Base-by-base conservation (phyloP, 352 stramenopile species). In the Globisporangium orthogonon region DNA sequence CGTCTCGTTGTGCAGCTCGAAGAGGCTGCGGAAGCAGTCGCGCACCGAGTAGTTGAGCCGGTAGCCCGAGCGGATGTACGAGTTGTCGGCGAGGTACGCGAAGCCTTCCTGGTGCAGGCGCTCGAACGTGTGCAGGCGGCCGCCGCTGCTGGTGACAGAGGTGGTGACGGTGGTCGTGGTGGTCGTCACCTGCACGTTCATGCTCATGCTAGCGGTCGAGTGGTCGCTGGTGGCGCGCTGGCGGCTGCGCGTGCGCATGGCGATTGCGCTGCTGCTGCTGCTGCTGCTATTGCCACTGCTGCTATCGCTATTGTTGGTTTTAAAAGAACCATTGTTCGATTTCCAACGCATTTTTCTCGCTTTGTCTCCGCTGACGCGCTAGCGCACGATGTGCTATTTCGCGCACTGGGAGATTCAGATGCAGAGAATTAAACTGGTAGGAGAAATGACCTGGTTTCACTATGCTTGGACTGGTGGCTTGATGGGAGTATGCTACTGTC, bases 1-100 rank as follows among this genome's bases (percentile, higher is more conserved):
- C 52, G 86, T 95, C 63, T 95, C 86, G 59, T 95, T 95, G 71
- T 95, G 86, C 58, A 94, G 70, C 70, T 93, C 76, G 55, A 95
- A 92, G 61, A 95, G 70, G 53, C 79, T 91, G 33, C 76, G 45
- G 54, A 92, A 76, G 56, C 86, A 95, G 63, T 92, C 79, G 40
- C 67, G 70, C 23, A 76, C 67, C 37, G 78, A 87, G 79, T 95
- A 95, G 71, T 92, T 76, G 31, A 95, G 70, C 0, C 86, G 83
- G 58, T 95, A 95, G 30, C 83, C 81, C 46, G 79, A 87, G 53
- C 75, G 81, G 63, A 95, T 92, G 80, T 94, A 94, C 69, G 80
- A 87, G 65, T 90, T 92, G 71, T 93, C 79, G 9, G 79, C 83
- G 53, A 94, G 66, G 60, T 89, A 95, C 14, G 81, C 74, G 43